These are phyloP conservation scores for Ceratocystis diversiconidia DNA, from an alignment of 2,329 filamentous ascomycete genomes.

Conservation along the genomic window DNA sequence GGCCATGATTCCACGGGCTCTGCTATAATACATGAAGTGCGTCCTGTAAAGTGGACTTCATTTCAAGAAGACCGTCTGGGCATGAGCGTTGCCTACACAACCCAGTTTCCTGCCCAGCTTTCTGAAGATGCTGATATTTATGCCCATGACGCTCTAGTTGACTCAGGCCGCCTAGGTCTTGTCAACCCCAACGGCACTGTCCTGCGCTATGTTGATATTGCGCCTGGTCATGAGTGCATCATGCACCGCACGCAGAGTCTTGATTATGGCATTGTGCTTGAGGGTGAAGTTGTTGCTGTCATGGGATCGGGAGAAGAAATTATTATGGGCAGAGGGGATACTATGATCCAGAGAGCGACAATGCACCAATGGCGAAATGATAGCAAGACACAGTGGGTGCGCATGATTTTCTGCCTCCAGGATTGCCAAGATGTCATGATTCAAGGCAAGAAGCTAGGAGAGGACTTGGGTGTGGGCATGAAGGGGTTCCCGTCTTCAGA, in stretches of 20 bases:
- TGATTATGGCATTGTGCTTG: constrained; percentile 41
- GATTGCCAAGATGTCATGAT: constrained; percentile 22
- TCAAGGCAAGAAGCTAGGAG: constrained; percentile 11
- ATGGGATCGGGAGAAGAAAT: constrained; percentile 37
- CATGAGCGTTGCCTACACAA: constrained; percentile 32
- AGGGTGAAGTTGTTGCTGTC: constrained; percentile 38
- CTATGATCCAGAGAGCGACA: constrained; percentile 42
- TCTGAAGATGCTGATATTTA: constrained; percentile 29
- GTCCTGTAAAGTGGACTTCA: constrained; percentile 18
- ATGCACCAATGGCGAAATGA: constrained; percentile 41
- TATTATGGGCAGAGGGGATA: constrained; percentile 35
- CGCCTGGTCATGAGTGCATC: constrained; percentile 26
- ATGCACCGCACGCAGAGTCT: constrained; percentile 41
- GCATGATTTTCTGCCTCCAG: constrained; percentile 32
- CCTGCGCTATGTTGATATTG: constrained; percentile 36
- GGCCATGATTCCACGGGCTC: constrained; percentile 15
- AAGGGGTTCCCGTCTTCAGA: constrained; percentile 3
- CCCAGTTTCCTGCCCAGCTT: constrained; percentile 29
- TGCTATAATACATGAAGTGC: constrained; percentile 19
- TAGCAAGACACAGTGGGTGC: constrained; percentile 33
- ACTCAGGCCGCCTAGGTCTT: constrained; percentile 23
- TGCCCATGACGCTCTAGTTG: constrained; percentile 25
- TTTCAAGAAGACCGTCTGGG: constrained; percentile 26
- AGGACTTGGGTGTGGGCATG: constrained; percentile 14
- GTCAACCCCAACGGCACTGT: constrained; percentile 29